A percentile compares a stretch with the other conserved stretches of the same genome.
phyloP scores from a whole-genome alignment of 2,329 filamentous ascomycete genomes.

The Xylaria sp. region DNA sequence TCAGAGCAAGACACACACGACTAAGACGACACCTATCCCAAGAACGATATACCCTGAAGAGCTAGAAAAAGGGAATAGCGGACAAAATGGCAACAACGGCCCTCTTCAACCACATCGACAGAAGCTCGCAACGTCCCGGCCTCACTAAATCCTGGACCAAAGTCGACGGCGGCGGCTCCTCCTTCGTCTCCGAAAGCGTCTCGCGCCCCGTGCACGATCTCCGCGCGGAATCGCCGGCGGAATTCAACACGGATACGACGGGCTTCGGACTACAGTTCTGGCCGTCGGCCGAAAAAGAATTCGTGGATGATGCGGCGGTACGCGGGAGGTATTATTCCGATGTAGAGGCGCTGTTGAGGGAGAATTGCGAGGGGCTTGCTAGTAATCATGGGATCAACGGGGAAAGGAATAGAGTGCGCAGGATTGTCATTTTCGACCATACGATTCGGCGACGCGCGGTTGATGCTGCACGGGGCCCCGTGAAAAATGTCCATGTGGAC shows the following conservation, averaged over 20 bases:
- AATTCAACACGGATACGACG: slow-evolving; percentile 52
- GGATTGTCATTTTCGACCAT: slow-evolving; percentile 64
- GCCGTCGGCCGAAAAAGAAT: slow-evolving; percentile 49
- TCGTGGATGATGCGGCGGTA: slow-evolving; percentile 51
- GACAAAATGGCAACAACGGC: slow-evolving; percentile 50
- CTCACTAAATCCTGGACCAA: slow-evolving; percentile 56
- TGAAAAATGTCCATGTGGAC: slow-evolving; percentile 67
- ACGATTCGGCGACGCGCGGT: slow-evolving; percentile 56
- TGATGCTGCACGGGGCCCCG: slow-evolving; percentile 55
- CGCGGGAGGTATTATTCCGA: slow-evolving; percentile 56
- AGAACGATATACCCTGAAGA: no score
- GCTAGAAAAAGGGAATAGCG: neutral
- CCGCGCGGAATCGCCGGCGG: slow-evolving; percentile 40
- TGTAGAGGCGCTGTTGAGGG: slow-evolving; percentile 51
- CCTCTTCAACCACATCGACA: slow-evolving; percentile 57
- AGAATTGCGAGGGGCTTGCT: slow-evolving; percentile 40
- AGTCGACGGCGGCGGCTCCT: slow-evolving; percentile 55
- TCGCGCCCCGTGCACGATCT: slow-evolving; percentile 49
- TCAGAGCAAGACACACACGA: no score
- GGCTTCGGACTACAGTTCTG: slow-evolving; percentile 53
- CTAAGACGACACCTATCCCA: no score
- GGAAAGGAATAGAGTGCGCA: slow-evolving; percentile 16
- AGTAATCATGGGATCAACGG: neutral
- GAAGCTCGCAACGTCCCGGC: slow-evolving; percentile 38
- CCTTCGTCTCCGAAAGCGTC: slow-evolving; percentile 44